phyloP scores from a whole-genome alignment of 2,329 filamentous ascomycete genomes.

The Fusarium nygamai region DNA sequence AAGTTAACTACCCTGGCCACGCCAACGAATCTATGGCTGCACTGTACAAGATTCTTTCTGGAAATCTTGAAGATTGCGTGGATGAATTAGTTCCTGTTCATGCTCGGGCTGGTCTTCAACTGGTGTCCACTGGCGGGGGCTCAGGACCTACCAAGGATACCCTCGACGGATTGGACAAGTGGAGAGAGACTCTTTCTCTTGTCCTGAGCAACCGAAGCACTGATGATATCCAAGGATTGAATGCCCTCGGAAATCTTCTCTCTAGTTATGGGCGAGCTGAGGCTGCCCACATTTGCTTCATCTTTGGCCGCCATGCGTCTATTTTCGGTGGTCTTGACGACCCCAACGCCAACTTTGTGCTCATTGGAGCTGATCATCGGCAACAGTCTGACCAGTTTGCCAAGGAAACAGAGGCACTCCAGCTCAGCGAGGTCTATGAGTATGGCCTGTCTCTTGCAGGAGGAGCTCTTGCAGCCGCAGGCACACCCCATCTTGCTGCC shows the following conservation, averaged over 20 bases:
- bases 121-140: constrained; percentile 79
- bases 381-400: constrained; percentile 76
- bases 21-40: constrained; percentile 90
- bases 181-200: constrained; percentile 88
- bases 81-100: constrained; percentile 95
- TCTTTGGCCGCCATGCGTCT: constrained; percentile 79
- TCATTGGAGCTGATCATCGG: constrained; percentile 86
- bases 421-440: constrained; percentile 96
- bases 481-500: constrained; percentile 82
- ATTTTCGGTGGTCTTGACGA: constrained; percentile 88
- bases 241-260: constrained; percentile 83
- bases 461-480: constrained; percentile 59
- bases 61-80: constrained; percentile 92
- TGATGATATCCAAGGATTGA: constrained; percentile 80
- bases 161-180: constrained; percentile 88
- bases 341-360: constrained; percentile 77
- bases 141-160: constrained; percentile 74
- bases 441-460: constrained; percentile 81
- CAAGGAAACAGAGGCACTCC: constrained; percentile 84
- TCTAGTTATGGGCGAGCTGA: constrained; percentile 87
- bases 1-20: constrained; percentile 83
- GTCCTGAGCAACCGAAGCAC: constrained; percentile 88
- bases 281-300: constrained; percentile 91
- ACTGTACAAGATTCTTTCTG: constrained; percentile 91
- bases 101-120: constrained; percentile 89